Base-by-base conservation (phyloP, 164 flowering plant species). In the Vitis labrusca region DNA sequence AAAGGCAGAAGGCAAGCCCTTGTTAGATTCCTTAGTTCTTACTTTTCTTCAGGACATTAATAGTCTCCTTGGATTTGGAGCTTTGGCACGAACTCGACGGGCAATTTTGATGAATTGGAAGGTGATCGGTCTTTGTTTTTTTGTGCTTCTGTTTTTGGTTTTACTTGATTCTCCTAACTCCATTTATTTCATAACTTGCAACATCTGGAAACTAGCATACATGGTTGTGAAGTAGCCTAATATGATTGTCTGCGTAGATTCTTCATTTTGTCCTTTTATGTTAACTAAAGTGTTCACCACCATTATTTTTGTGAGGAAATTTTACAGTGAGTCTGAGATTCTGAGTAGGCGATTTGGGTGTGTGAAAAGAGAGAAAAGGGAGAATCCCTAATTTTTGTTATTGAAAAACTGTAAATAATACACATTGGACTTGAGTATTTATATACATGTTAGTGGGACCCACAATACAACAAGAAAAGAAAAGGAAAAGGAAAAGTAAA, bases 31-130 rank as follows among this genome's bases (percentile, higher is more conserved):
- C 44, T 65, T 85, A 63, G 81, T 88, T 74, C 71, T 70, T 61
- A 68, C 74, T 48, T 91, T 93, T 81, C 85, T 89, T 71, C 84
- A 83, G 67, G 79, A 83, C 63, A 76, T 91, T 74, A 90, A 90
- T 76, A 57, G 73, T 70, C 81, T 91, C 69, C 85, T 93, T 70
- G 82, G 75, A 8, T 75, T 64, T 73, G 91, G 86, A 73, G 65
- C 61, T 50, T 72, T 95, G 74, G 86, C 83, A 27, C 84, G 96
- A 75, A 80, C 85, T 64, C 81, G 99, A 27, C 77, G 88, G 50
- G 93, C 99, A 52, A 78, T 90, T 74, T 79, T 95, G 76, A 83
- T 95, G 84, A 84, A 88, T 66, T 88, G 89, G 87, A 95, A 95
- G 97, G 99, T 92, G 52, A 54, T 71, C 48, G 15, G 6, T 68